Evolutionary conservation across 225 moss, liverwort and hornwort species (phyloP).

Genomic region (Sphagnum contortum): DNA sequence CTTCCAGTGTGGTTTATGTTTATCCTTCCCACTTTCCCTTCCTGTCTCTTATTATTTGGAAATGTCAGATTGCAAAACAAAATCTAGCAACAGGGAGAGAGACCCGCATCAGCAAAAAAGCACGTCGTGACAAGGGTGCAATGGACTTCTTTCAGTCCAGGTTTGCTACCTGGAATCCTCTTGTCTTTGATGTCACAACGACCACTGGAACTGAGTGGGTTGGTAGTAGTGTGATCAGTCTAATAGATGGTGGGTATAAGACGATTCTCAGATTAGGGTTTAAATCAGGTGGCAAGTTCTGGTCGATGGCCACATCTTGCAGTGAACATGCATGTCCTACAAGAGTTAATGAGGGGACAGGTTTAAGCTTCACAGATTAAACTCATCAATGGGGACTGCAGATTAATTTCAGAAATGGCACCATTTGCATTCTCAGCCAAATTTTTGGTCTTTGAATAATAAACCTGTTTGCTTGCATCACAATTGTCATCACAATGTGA

Average conservation of each 20-base stretch:
- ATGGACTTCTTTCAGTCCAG: constrained; percentile 35
- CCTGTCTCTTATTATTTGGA: neutral
- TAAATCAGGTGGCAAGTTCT: no score
- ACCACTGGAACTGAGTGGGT: neutral
- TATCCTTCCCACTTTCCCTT: neutral
- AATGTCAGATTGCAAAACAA: constrained; percentile 40
- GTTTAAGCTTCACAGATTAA: no score
- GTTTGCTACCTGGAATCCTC: constrained; percentile 7
- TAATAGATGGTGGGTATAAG: neutral
- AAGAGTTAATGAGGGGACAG: neutral
- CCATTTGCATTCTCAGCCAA: no score
- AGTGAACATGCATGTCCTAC: neutral
- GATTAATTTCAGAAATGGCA: no score
- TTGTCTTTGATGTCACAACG: neutral
- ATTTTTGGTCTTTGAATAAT: neutral
- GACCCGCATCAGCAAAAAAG: constrained; percentile 59
- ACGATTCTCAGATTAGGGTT: neutral
- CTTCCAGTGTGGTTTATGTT: no score
- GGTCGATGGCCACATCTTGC: neutral
- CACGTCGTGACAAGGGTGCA: constrained; percentile 32
- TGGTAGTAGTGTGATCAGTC: neutral
- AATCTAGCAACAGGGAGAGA: constrained; percentile 45
- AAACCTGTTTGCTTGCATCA: neutral
- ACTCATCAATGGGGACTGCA: no score
- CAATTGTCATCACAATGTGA: neutral